Base-by-base conservation (phyloP, 2,329 filamentous ascomycete genomes). In the Ceratocystis alfenasii region DNA sequence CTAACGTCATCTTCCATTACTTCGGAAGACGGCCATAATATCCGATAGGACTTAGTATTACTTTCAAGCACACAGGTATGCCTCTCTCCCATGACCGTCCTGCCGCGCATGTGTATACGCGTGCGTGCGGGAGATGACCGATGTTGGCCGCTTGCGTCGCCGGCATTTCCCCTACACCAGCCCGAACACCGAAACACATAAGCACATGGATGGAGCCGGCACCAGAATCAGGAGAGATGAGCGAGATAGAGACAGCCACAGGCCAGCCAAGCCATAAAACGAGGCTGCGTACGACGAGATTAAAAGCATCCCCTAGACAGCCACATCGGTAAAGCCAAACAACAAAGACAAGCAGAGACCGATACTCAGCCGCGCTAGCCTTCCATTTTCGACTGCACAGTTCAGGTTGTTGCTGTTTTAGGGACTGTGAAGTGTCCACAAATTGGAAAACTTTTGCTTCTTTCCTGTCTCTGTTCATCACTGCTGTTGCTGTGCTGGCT, bases 1-100 rank as follows among this genome's bases (percentile, higher is more conserved):
- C 28, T 30, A 59, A n/a, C 20, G 61, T 65, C 64, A 61, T 50
- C 61, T 68, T 68, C 66, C 64, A 64, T 64, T 63, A 61, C 53
- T 68, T 66, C 44, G 66, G 66, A 28, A 68, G 66, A 59, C 55
- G 53, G 64, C 66, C 17, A 59, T 68, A 68, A 68, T 68, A 68
- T 65, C 63, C 66, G 55, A 62, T 50, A 48, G 60, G 66, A 67
- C 46, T 10, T 6, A 62, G 30, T 64, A 62, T 61, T 59, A 64
- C 48, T 61, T 60, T 62, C 46, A 44, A 60, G 50, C 44, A 63
- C 48, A 67, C 22, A 64, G 48, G 48, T 41, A 64, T 55, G 33
- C 10, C 12, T 36, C 1, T 53, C 46, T 22, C 25, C 48, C 20
- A 28, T 53, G 0, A 28, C 5, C 3, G 48, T 20, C 48, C 36